These are phyloP conservation scores for Lomentospora prolificans DNA, from an alignment of 2,329 filamentous ascomycete species.

Conservation along the genomic window DNA sequence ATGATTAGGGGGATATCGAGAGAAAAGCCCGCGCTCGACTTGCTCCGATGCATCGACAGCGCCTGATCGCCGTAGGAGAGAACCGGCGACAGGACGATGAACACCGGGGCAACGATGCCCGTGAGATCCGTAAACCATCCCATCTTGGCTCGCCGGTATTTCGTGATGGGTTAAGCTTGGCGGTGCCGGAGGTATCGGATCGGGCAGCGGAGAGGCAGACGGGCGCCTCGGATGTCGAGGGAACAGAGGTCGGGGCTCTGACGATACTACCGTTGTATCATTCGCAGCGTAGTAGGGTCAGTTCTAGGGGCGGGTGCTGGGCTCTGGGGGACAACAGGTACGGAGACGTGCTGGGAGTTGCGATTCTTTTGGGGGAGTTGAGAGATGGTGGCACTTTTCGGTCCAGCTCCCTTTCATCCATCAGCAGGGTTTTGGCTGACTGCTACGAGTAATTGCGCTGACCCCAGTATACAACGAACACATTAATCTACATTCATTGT, in stretches of 20 bases:
- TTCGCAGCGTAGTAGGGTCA: not conserved
- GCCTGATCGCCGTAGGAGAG: conserved; percentile 58
- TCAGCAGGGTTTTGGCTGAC: too few relatives aligned
- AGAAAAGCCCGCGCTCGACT: conserved; percentile 58
- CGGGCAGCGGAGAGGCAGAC: not conserved
- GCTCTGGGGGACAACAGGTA: not conserved
- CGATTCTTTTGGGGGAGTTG: too few relatives aligned
- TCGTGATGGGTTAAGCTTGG: too few relatives aligned
- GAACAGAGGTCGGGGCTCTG: not conserved
- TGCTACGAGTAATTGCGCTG: too few relatives aligned
- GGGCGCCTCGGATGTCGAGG: not conserved
- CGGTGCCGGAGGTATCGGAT: not conserved
- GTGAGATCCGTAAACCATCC: conserved; percentile 37
- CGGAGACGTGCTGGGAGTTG: too few relatives aligned
- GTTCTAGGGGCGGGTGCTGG: too few relatives aligned
- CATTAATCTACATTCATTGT: not conserved
- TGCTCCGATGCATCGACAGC: conserved; percentile 52
- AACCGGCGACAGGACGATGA: conserved; percentile 53
- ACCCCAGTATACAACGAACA: too few relatives aligned
- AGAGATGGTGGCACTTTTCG: too few relatives aligned
- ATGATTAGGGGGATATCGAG: conserved; percentile 64
- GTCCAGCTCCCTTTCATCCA: too few relatives aligned
- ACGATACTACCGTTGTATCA: not conserved
- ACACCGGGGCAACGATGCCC: conserved; percentile 50
- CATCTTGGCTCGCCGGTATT: conserved; percentile 14